Evolutionary conservation across 2,329 filamentous ascomycete genomes (phyloP), one percentile per base, ranked within the genome.

Genomic region (Colletotrichum cuscutae): DNA sequence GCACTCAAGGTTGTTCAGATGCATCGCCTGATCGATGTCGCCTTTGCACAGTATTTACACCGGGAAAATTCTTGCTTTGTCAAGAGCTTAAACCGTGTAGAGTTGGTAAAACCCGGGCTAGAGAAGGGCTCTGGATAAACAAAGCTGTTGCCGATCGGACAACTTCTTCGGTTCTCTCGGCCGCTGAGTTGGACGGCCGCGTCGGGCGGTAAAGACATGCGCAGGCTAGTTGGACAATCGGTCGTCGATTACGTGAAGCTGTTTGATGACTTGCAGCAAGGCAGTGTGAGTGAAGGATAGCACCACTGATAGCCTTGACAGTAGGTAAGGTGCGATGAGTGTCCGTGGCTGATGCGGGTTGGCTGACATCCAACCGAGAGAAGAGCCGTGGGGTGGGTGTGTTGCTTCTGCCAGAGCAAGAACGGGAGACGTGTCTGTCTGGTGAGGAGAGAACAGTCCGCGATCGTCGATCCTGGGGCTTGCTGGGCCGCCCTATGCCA

Each of bases 241-340:
- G 13, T 35, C 19, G 32, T 59, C 37, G 54, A 65, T 64, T 46
- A 60, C 30, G 24, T 58, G 54, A 69, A 35, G 70, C 24, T 19
- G 8, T 26, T 35, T 49, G 59, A 56, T 59, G 59, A 59, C 65
- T 64, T 35, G 69, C 66, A 60, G 59, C 22, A 37, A 60, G 65
- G 54, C 60, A 32, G 30, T 32, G 30, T 32, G 59, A 56, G 15
- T 49, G 24, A 61, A 37, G 15, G n/a, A n/a, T 30, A 42, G 35
- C 53, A 22, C 5, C 15, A n/a, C n/a, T 15, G 60, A 53, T 37
- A 71, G 63, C 46, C 63, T 64, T 58, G 42, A 37, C 22, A 35
- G n/a, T 58, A 52, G 49, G 24, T 58, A 52, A 22, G 8, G 15
- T 68, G 35, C 28, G 37, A 30, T 53, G 13, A 8, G 28, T 37